These are phyloP conservation scores for Mrakia hoshinonis DNA, from an alignment of 768 basidiomycete species.

Conservation along the genomic window DNA sequence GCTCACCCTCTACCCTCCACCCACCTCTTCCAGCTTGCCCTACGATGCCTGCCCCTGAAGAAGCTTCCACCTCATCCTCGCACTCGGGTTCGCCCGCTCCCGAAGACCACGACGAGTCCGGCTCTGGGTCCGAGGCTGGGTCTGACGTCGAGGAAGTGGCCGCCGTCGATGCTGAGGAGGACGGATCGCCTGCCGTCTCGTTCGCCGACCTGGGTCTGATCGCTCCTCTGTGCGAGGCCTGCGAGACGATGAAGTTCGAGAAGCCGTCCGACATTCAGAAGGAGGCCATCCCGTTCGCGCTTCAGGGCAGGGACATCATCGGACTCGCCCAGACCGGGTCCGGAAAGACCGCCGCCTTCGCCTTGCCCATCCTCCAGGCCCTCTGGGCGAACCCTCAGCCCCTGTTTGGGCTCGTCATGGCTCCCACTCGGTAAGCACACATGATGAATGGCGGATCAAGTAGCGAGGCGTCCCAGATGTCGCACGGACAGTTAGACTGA, in stretches of 20 bases:
- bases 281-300: constrained; percentile 72
- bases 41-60: constrained; percentile 57
- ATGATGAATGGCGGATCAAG: not conserved
- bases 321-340: constrained; percentile 97
- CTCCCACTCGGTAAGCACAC: constrained; percentile 63
- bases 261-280: constrained; percentile 84
- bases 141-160: not conserved
- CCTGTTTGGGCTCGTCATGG: constrained; percentile 83
- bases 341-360: constrained; percentile 96
- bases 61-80: constrained; percentile 48
- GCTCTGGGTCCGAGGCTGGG: not conserved
- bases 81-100: constrained; percentile 32
- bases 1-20: constrained; percentile 58
- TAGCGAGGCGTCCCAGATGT: not conserved
- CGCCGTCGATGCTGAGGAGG: constrained; percentile 12
- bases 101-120: not conserved
- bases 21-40: constrained; percentile 14
- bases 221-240: constrained; percentile 75
- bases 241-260: constrained; percentile 70
- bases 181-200: constrained; percentile 39
- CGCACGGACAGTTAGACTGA: not conserved
- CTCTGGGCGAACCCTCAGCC: constrained; percentile 86
- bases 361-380: constrained; percentile 88
- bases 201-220: constrained; percentile 84
- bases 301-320: constrained; percentile 89